These are phyloP conservation scores for Akanthomyces uredinophilus DNA, from an alignment of 2,329 filamentous ascomycete genomes.

Conservation along the genomic window DNA sequence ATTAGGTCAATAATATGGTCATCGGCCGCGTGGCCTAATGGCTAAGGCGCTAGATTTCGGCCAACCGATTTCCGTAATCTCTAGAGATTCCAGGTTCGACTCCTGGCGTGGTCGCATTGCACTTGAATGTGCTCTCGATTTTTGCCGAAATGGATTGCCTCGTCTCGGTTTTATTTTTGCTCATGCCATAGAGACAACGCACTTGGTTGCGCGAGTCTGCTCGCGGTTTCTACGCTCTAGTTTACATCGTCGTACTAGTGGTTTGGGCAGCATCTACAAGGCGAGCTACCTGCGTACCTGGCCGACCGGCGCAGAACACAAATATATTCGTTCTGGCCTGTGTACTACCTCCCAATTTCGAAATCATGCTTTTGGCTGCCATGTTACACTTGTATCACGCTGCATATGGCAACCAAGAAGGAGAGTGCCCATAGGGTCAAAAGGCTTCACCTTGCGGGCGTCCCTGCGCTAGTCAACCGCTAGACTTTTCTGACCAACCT, in stretches of 20 bases:
- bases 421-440: not conserved
- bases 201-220: not conserved
- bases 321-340: not conserved
- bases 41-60: slow-evolving; percentile 42
- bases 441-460: not conserved
- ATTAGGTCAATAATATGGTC: slow-evolving; percentile 6
- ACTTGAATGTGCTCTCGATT: not conserved
- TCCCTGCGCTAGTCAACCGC: not conserved
- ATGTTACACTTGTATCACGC: too few relatives aligned
- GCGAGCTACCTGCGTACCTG: too few relatives aligned
- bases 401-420: not conserved
- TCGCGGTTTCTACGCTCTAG: too few relatives aligned
- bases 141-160: not conserved
- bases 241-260: too few relatives aligned
- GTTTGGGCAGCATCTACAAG: too few relatives aligned
- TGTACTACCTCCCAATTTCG: not conserved
- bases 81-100: slow-evolving; percentile 41
- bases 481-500: not conserved
- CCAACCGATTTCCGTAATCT: slow-evolving; percentile 21
- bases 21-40: slow-evolving; percentile 39
- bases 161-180: not conserved
- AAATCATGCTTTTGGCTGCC: too few relatives aligned
- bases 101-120: slow-evolving; percentile 35
- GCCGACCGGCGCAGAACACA: not conserved
- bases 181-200: not conserved